These are phyloP conservation scores for Gloeostereum incarnatum DNA, from an alignment of 768 basidiomycete genomes.

Conservation along the genomic window DNA sequence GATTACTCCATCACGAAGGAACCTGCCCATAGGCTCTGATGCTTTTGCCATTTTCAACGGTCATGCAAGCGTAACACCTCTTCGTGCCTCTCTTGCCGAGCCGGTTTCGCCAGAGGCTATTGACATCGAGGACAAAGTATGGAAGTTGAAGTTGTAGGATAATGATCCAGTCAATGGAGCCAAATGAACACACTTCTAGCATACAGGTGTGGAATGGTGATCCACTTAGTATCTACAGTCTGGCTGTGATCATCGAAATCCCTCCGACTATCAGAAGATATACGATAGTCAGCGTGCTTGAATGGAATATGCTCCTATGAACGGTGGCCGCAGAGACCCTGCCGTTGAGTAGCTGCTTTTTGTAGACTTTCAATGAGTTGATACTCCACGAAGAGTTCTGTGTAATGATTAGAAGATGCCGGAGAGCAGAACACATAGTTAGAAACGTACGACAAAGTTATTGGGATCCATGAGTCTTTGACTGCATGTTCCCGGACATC, in stretches of 20 bases:
- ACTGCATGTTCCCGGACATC: constrained; percentile 68
- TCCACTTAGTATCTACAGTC: too few relatives aligned
- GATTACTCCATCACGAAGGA: constrained; percentile 46
- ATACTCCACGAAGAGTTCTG: constrained; percentile 81
- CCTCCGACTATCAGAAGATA: too few relatives aligned
- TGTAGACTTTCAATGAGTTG: constrained; percentile 70
- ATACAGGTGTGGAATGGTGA: too few relatives aligned
- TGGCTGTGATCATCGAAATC: too few relatives aligned
- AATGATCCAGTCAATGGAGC: background rate
- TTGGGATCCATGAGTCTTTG: constrained; percentile 53
- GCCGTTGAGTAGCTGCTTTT: constrained; percentile 38
- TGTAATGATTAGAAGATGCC: constrained; percentile 4
- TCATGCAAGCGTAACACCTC: constrained; percentile 68
- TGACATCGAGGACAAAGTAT: constrained; percentile 32
- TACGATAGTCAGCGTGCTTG: too few relatives aligned
- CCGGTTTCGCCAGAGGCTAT: constrained; percentile 13
- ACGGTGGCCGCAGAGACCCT: constrained; percentile 17
- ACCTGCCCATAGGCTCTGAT: constrained; percentile 72
- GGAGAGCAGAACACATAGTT: background rate
- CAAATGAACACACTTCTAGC: background rate
- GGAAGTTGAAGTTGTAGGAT: constrained; percentile 50
- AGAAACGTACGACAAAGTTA: constrained; percentile 56
- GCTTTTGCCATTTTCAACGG: constrained; percentile 71
- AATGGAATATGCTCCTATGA: too few relatives aligned
- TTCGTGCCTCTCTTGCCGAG: constrained; percentile 57